phyloP scores from a whole-genome alignment of 2,329 filamentous ascomycete genomes.

The Colletotrichum australisinense region DNA sequence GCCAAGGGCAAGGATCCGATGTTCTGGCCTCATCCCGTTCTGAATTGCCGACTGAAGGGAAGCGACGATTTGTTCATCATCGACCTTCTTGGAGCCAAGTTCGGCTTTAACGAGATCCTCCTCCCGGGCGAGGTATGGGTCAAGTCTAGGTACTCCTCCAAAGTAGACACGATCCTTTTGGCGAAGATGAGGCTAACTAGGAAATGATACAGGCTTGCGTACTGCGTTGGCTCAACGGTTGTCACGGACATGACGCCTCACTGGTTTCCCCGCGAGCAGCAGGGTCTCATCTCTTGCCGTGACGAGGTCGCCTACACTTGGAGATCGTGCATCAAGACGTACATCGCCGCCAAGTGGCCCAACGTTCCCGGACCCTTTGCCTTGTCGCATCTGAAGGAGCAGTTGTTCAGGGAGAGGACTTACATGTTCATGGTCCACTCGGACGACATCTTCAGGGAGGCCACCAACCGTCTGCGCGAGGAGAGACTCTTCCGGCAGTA shows the following conservation, averaged over 20 bases:
- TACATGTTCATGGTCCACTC: not conserved
- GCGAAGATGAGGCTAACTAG: not conserved
- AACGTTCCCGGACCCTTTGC: slow-evolving; percentile 2
- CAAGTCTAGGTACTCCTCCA: slow-evolving; percentile 1
- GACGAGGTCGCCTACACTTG: slow-evolving; percentile 6
- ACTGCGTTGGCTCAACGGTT: not conserved
- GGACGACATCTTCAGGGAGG: slow-evolving; percentile 1
- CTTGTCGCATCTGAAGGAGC: slow-evolving; percentile 15
- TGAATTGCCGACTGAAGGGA: slow-evolving; percentile 20
- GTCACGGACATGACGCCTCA: slow-evolving; percentile 1
- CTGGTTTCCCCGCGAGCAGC: slow-evolving; percentile 11
- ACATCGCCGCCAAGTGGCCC: not conserved
- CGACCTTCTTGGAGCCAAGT: slow-evolving; percentile 27
- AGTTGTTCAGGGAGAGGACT: not conserved
- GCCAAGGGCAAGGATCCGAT: slow-evolving; percentile 32
- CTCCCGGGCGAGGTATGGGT: slow-evolving; percentile 19
- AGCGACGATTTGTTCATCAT: slow-evolving; percentile 16
- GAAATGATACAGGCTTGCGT: not conserved
- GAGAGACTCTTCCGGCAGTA: slow-evolving; percentile 12
- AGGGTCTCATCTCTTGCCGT: slow-evolving; percentile 14
- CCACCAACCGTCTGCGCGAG: not conserved
- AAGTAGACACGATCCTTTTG: not conserved
- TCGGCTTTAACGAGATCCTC: slow-evolving; percentile 12
- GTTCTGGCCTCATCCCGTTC: slow-evolving; percentile 36
- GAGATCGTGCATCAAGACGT: not conserved